Evolutionary conservation across 1,284 basidiomycete species (phyloP).

Genomic region (Trichosporon ovoides): DNA sequence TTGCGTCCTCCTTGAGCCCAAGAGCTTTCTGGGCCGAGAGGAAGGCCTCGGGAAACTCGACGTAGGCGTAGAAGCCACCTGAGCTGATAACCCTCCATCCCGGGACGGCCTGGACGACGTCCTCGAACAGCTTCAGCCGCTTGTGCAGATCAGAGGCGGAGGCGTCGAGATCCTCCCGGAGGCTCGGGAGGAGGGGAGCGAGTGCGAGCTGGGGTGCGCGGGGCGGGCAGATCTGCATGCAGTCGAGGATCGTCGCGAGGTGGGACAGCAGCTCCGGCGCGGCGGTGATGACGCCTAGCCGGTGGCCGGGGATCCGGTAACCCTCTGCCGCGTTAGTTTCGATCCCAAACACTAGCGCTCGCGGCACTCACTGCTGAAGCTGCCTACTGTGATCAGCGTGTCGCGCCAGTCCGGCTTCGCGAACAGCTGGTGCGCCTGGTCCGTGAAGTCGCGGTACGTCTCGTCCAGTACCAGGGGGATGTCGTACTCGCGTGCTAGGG

Average conservation of each 20-base stretch:
- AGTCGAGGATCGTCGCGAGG: constrained; percentile 66
- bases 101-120: constrained; percentile 47
- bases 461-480: constrained; percentile 78
- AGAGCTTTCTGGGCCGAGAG: constrained; percentile 50
- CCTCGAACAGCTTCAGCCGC: constrained; percentile 60
- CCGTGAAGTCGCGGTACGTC: constrained; percentile 80
- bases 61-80: constrained; percentile 71
- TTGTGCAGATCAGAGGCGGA: constrained; percentile 55
- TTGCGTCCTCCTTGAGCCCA: constrained; percentile 52
- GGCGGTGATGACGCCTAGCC: constrained; percentile 71
- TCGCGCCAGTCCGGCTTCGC: constrained; percentile 57
- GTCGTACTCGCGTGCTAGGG: constrained; percentile 57
- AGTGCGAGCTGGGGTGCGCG: constrained; percentile 66
- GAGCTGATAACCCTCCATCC: constrained; percentile 62
- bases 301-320: constrained; percentile 78
- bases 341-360: background rate
- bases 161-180: constrained; percentile 57
- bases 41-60: constrained; percentile 60
- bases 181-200: constrained; percentile 54
- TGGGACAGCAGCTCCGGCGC: constrained; percentile 57
- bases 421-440: constrained; percentile 45
- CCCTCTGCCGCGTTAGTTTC: constrained; percentile 57
- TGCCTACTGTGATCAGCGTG: constrained; percentile 69
- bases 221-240: constrained; percentile 70
- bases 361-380: constrained; percentile 56